These are phyloP conservation scores for Fomes fomentarius DNA, from an alignment of 1,284 basidiomycete genomes.

Conservation along the genomic window DNA sequence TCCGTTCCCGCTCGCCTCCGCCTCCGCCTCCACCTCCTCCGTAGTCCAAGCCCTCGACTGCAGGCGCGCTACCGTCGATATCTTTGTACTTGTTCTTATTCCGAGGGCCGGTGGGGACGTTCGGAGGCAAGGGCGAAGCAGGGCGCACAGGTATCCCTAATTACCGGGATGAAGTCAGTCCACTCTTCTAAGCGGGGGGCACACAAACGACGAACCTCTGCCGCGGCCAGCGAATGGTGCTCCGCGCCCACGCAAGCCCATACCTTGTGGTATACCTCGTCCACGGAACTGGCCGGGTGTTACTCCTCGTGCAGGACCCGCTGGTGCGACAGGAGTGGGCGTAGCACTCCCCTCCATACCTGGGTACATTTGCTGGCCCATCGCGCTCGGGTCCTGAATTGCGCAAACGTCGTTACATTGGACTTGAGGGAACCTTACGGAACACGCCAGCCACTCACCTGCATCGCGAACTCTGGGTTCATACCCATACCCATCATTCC, in stretches of 20 bases:
- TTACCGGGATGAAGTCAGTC: not conserved
- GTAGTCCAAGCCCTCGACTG: slow-evolving; percentile 84
- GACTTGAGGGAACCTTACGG: slow-evolving; percentile 25
- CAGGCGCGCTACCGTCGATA: slow-evolving; percentile 63
- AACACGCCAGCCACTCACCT: slow-evolving; percentile 46
- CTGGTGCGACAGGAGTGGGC: slow-evolving; percentile 33
- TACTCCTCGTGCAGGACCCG: slow-evolving; percentile 44
- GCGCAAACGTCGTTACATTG: too few relatives aligned
- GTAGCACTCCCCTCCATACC: slow-evolving; percentile 50
- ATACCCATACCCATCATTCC: slow-evolving; percentile 40
- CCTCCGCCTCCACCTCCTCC: slow-evolving; percentile 32
- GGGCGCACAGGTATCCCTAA: slow-evolving; percentile 58
- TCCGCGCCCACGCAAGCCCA: slow-evolving; percentile 36
- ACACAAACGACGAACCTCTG: slow-evolving; percentile 37
- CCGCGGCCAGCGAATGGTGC: slow-evolving; percentile 38
- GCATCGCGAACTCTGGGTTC: slow-evolving; percentile 43
- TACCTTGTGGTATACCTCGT: slow-evolving; percentile 44
- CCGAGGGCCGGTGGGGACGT: slow-evolving; percentile 82
- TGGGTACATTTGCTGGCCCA: slow-evolving; percentile 60
- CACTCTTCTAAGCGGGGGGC: not conserved
- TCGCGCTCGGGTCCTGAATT: slow-evolving; percentile 36
- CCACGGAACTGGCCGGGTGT: slow-evolving; percentile 63
- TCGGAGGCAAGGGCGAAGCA: slow-evolving; percentile 79
- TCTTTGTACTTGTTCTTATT: slow-evolving; percentile 90
- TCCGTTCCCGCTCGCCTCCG: slow-evolving; percentile 43